phyloP scores from a whole-genome alignment of 2,329 filamentous ascomycete species.

The Raffaelea ambrosiae region DNA sequence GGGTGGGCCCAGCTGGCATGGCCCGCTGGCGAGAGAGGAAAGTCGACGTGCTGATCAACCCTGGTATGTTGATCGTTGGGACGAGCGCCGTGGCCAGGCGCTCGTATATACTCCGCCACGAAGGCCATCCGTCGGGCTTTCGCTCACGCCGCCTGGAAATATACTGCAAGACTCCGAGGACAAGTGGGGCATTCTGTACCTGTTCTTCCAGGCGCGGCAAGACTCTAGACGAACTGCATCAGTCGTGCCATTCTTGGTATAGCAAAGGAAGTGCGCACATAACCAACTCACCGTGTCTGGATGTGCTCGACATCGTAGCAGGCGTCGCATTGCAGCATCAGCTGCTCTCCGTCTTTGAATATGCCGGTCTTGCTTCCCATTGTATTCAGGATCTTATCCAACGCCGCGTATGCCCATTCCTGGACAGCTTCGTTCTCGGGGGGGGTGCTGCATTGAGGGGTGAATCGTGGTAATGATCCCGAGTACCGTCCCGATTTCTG shows the following conservation, averaged over 20 bases:
- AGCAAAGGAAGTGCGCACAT: background rate
- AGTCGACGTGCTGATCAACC: background rate
- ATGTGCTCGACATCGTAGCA: constrained; percentile 1
- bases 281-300: background rate
- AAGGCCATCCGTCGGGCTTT: background rate
- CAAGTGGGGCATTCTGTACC: background rate
- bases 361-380: background rate
- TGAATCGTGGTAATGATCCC: background rate
- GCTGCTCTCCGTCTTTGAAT: background rate
- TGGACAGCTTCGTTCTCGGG: background rate
- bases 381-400: background rate
- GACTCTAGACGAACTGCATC: background rate
- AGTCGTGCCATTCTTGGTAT: background rate
- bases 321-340: background rate
- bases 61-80: background rate
- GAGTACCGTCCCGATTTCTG: background rate
- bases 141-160: background rate
- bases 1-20: background rate
- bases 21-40: background rate
- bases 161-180: background rate
- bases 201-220: background rate
- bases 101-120: background rate
- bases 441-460: background rate
- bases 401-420: background rate
- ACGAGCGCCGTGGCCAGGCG: background rate